Evolutionary conservation across 495 filamentous ascomycete genomes (phyloP).

Genomic region (Clavariopsis aquatica): DNA sequence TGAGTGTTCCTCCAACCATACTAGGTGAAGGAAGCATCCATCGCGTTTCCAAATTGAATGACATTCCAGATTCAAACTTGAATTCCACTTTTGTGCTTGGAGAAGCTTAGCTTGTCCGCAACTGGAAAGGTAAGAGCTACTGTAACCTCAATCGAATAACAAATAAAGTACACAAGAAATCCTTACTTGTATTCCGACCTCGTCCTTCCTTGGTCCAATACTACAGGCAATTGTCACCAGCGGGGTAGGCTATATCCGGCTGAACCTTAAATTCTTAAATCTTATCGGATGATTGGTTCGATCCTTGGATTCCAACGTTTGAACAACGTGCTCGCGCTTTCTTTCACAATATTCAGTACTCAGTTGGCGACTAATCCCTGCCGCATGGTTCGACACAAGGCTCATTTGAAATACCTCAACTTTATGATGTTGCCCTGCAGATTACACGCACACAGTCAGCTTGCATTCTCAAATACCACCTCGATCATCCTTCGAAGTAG

Average conservation of each 20-base stretch:
- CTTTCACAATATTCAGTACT: neutral
- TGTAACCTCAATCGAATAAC: neutral
- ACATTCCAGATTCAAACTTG: neutral
- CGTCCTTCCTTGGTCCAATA: neutral
- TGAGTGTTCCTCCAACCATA: neutral
- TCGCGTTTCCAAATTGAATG: neutral
- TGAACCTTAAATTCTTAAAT: neutral
- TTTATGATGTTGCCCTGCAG: neutral
- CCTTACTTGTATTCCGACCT: neutral
- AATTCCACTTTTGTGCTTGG: neutral
- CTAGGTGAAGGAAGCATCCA: neutral
- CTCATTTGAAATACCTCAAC: neutral
- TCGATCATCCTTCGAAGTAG: neutral
- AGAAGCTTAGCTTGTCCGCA: neutral
- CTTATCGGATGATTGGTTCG: neutral
- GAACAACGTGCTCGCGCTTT: neutral
- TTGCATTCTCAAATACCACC: neutral
- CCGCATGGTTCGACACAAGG: too few relatives aligned
- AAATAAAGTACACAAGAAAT: neutral
- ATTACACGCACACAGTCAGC: neutral
- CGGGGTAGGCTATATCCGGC: neutral
- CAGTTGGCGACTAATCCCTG: too few relatives aligned
- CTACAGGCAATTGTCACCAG: neutral
- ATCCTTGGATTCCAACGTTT: neutral
- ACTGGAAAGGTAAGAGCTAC: neutral